Evolutionary conservation across 73 alveolate species (phyloP).

Genomic region (Paraurostyla sp.): DNA sequence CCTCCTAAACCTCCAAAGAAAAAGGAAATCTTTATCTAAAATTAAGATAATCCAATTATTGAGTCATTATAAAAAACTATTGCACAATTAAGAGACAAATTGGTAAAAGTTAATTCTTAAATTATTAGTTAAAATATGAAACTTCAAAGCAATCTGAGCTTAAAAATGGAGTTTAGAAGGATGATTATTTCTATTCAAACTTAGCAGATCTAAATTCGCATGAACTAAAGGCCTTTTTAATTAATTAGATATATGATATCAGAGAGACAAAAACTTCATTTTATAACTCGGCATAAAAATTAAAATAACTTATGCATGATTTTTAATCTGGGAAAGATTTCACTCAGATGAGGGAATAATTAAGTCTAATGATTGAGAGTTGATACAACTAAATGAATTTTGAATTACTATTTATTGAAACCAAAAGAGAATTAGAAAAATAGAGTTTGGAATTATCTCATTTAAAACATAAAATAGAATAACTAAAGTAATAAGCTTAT

Average conservation of each 20-base stretch:
- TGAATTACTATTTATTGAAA: slow-evolving; percentile 10
- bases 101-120: neutral
- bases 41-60: too few species aligned
- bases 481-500: neutral
- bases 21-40: too few species aligned
- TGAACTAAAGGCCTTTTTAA: neutral
- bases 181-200: slow-evolving; percentile 12
- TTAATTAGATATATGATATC: slow-evolving; percentile 4
- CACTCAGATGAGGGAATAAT: neutral
- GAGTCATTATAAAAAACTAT: too few species aligned
- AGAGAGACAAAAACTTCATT: slow-evolving; percentile 10
- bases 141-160: neutral
- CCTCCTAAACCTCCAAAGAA: too few species aligned
- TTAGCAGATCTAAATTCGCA: neutral
- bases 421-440: slow-evolving; percentile 26
- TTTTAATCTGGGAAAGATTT: slow-evolving; percentile 16
- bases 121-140: neutral
- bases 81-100: too few species aligned
- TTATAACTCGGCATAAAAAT: neutral
- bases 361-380: neutral
- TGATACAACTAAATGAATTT: slow-evolving; percentile 9
- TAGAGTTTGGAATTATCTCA: neutral
- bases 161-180: slow-evolving; percentile 1
- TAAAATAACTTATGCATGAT: slow-evolving; percentile 5
- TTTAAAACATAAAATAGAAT: neutral